Evolutionary conservation across 2,329 filamentous ascomycete species (phyloP).

Genomic region (Ascochyta pisi): DNA sequence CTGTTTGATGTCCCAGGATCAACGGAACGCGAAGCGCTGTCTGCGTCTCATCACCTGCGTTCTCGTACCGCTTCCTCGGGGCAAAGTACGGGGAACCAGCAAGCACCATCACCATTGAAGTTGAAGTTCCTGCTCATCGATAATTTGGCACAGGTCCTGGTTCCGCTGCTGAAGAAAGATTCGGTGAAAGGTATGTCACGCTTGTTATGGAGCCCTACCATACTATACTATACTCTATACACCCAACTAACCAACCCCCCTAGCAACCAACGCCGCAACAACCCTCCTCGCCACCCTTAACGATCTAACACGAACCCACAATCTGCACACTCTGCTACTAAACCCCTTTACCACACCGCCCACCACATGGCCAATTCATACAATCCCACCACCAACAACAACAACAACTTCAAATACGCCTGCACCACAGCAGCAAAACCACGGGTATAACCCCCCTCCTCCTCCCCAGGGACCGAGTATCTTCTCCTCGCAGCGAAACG

Average conservation of each 20-base stretch:
- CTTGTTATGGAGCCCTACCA: not conserved
- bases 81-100: no score
- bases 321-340: constrained; percentile 51
- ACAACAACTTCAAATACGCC: not conserved
- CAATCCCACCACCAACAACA: constrained; percentile 2
- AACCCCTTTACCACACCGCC: constrained; percentile 40
- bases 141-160: constrained; percentile 48
- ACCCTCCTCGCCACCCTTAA: constrained; percentile 52
- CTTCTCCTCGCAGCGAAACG: constrained; percentile 47
- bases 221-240: no score
- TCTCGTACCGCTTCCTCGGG: not conserved
- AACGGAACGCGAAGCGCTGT: not conserved
- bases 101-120: no score
- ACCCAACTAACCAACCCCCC: constrained; percentile 12
- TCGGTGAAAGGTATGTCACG: constrained; percentile 40
- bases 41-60: not conserved
- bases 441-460: constrained; percentile 13
- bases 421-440: constrained; percentile 6
- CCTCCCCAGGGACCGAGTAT: constrained; percentile 39
- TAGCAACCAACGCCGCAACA: constrained; percentile 51
- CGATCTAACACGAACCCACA: constrained; percentile 47
- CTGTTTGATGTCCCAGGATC: constrained; percentile 37
- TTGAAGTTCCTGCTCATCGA: constrained; percentile 45
- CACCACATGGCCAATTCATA: not conserved
- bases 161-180: constrained; percentile 48